These are phyloP conservation scores for Jaminaea rosea DNA, from an alignment of 1,284 basidiomycete genomes.

Conservation along the genomic window DNA sequence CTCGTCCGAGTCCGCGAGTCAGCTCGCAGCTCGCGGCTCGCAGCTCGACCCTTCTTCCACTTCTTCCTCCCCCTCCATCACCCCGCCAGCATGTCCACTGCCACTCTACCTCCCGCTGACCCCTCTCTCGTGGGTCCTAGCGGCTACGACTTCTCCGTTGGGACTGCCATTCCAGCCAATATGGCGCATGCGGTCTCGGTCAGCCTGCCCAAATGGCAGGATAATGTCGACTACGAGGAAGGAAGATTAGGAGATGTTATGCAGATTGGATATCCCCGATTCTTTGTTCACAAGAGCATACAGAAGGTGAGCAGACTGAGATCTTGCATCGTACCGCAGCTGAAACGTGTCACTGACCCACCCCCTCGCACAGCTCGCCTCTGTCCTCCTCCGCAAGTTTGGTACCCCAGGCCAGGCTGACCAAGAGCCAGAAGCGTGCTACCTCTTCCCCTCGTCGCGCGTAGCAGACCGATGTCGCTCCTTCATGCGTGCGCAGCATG, in stretches of 20 bases:
- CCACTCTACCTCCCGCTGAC: not conserved
- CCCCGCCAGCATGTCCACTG: not conserved
- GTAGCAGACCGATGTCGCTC: slow-evolving; percentile 34
- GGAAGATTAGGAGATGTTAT: slow-evolving; percentile 73
- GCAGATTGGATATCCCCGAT: slow-evolving; percentile 91
- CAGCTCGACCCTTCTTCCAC: too few species aligned
- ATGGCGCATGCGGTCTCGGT: slow-evolving; percentile 81
- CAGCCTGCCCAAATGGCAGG: slow-evolving; percentile 88
- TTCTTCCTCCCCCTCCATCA: too few species aligned
- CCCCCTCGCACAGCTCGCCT: slow-evolving; percentile 5
- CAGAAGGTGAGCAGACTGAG: slow-evolving; percentile 58
- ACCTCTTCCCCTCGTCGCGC: slow-evolving; percentile 33
- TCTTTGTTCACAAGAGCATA: slow-evolving; percentile 84
- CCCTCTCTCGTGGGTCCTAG: not conserved
- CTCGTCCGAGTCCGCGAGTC: too few species aligned
- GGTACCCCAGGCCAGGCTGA: not conserved
- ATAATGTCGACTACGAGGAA: slow-evolving; percentile 88
- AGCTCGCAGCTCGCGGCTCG: not conserved
- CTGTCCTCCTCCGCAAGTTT: slow-evolving; percentile 7
- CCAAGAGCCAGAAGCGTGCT: slow-evolving; percentile 16
- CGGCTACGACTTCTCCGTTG: slow-evolving; percentile 6
- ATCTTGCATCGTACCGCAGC: slow-evolving; percentile 1
- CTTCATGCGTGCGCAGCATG: slow-evolving; percentile 30
- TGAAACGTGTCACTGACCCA: not conserved
- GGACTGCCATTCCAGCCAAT: slow-evolving; percentile 43